phyloP scores from a whole-genome alignment of 106 monocot species.

The Apostasia shenzhenica region DNA sequence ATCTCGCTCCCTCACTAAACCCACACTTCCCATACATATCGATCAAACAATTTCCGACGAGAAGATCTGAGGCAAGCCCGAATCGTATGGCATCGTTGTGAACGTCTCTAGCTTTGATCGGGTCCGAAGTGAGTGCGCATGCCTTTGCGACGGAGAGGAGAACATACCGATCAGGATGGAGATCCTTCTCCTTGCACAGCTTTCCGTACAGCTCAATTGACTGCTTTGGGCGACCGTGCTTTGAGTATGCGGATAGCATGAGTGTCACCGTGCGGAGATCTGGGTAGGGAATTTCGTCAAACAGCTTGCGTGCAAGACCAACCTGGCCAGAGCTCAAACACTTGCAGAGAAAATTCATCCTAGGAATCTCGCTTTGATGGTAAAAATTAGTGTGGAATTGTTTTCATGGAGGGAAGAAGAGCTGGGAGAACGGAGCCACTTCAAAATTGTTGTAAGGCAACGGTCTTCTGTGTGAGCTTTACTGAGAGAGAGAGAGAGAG shows the following conservation, averaged over 20 bases:
- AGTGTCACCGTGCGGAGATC: conserved; percentile 37
- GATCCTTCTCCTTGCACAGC: conserved; percentile 15
- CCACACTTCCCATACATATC: conserved; percentile 68
- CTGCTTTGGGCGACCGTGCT: conserved; percentile 30
- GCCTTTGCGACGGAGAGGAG: conserved; percentile 46
- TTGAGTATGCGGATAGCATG: conserved; percentile 44
- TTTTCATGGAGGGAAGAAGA: no score
- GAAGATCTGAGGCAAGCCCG: conserved; percentile 26
- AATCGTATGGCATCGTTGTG: conserved; percentile 39
- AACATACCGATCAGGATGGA: conserved; percentile 32
- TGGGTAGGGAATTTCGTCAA: conserved; percentile 53
- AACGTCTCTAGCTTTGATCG: conserved; percentile 33
- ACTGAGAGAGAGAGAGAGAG: no score
- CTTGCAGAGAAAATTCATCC: neutral
- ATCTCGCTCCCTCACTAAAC: conserved; percentile 21
- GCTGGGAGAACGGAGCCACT: no score
- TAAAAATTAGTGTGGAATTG: no score
- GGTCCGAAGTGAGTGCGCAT: conserved; percentile 24
- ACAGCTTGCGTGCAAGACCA: conserved; percentile 32
- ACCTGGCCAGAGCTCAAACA: conserved; percentile 27
- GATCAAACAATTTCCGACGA: conserved; percentile 45
- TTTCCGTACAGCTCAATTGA: conserved; percentile 26
- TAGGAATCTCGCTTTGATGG: neutral
- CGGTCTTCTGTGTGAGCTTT: no score
- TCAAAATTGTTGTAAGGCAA: no score